Evolutionary conservation across 305 asterid species (phyloP), one percentile per base, ranked within the genome.

Genomic region (Salvia sclarea): DNA sequence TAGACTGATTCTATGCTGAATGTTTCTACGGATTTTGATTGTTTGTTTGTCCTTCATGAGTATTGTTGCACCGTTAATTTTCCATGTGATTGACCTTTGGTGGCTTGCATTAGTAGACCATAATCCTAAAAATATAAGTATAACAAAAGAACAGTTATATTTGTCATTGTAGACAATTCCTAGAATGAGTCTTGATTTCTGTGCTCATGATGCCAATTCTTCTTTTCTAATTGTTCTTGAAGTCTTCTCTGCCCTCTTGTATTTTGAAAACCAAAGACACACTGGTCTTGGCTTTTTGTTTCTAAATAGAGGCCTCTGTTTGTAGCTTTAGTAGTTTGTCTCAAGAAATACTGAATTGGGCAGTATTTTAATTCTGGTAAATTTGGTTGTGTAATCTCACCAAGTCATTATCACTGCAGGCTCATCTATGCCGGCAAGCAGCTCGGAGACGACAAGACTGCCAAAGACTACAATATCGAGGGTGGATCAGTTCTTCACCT

Each of bases 401-500:
- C 18, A 8, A 40, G 61, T 9, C 40, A 0, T 37, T 37, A 20
- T 43, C 47, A 45, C 65, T 75, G 69, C 76, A 91, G 96, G 92
- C 89, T 91, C 12, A 92, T 87, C 45, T 92, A 89, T 72, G 98
- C 95, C 35, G 98, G 94, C 8, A 92, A 89, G 77, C 98, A 89
- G 84, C 92, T 87, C 22, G 94, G 79, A 54, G 95, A 89, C 65
- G 98, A 92, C 86, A 92, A 86, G 68, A 92, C 89, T 6, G 98
- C 98, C 0, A 91, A 89, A 73, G 98, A 91, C 66, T 89, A 89
- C 80, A 89, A 89, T 61, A 87, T 91, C 4, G 96, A 91, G 72
- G 96, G 96, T 47, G 98, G 98, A 68, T 91, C 98, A 52, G 96
- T 91, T 71, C 96, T 89, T 79, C 95, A 85, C 68, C 85, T 89